Base-by-base conservation (phyloP, 179 eudicot genomes). In the Actinidia arguta region DNA sequence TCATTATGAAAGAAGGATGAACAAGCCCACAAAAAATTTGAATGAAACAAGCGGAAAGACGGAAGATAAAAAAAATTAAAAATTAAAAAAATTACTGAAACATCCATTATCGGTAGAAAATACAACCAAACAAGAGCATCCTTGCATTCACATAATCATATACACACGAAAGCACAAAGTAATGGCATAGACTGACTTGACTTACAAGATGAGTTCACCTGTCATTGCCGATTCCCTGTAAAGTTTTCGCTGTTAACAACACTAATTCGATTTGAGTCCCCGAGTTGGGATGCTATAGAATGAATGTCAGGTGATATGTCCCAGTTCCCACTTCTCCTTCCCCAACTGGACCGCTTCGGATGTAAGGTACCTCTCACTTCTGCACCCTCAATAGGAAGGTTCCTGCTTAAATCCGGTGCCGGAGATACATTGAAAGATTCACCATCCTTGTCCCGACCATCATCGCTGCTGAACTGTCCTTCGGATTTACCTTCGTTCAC, bases 321-420 rank as follows among this genome's bases (percentile, higher is more conserved):
- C 83, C 82, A 79, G 79, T 62, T 82, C 55, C 85, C 85, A 50
- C 95, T 91, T 86, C 78, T 82, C 68, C 82, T 74, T 54, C 88
- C 86, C 85, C 85, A 81, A 52, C 89, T 86, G 54, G 85, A 68
- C 7, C 55, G 75, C 73, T 85, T 86, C 6, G 83, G 76, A 82
- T 78, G 82, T 72, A 73, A 58, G 10, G 81, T 75, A 78, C 51
- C 20, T 24, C 46, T 73, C 17, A 55, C 62, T 10, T 78, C 85
- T 56, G 83, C 67, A 36, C 52, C 75, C 31, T 68, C 85, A 66
- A 48, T 66, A 55, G 11, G 85, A 18, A 24, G 50, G 48, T 25
- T 52, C 17, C 67, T 85, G 61, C 81, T 82, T 77, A 86, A 50
- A 69, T 78, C 83, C 2, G 81, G 68, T 20, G 80, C 68, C 48